Percentiles rank a stretch among this genome's conserved stretches.
Conservation (phyloP, 2,329 filamentous ascomycete genomes). For the Alternaria tenuissima region DNA sequence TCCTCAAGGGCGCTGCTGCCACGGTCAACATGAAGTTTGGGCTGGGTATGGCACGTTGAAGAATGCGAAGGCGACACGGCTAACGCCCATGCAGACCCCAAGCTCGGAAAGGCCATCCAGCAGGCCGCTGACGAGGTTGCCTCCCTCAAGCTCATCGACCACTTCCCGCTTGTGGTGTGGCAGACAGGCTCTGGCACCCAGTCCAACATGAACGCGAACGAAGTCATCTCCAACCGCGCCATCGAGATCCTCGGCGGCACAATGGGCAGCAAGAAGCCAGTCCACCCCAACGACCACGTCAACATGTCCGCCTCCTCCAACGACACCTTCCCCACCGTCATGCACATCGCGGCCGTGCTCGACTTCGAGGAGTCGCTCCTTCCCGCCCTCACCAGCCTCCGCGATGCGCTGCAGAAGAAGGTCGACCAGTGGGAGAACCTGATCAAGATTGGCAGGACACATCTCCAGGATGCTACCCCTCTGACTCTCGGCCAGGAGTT, state of each 20-base stretch:
- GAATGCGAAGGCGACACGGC: constrained; percentile 9
- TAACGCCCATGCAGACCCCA: constrained; percentile 69
- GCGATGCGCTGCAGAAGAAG: constrained; percentile 86
- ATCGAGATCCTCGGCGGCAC: constrained; percentile 95
- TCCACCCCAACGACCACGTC: constrained; percentile 99
- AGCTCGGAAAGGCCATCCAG: constrained; percentile 90
- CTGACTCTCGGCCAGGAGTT: constrained; percentile 97
- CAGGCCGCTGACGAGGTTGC: constrained; percentile 94
- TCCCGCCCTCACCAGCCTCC: constrained; percentile 81
- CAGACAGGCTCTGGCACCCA: constrained; percentile 98
- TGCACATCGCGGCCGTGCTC: constrained; percentile 98
- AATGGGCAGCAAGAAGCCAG: constrained; percentile 97
- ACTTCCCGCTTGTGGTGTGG: constrained; percentile 99
- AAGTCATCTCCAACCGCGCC: constrained; percentile 98
- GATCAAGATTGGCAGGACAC: constrained; percentile 98
- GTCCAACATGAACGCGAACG: constrained; percentile 99
- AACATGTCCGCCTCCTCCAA: constrained; percentile 99
- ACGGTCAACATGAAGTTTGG: constrained; percentile 95
- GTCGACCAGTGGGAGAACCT: constrained; percentile 89
- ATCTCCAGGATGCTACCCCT: constrained; percentile 96
- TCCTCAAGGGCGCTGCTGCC: constrained; percentile 95
- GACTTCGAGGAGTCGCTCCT: constrained; percentile 88
- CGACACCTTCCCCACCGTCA: constrained; percentile 98
- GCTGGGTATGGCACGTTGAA: constrained; percentile 67
- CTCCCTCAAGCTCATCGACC: constrained; percentile 89